Percentiles rank a stretch among this genome's conserved stretches.
Evolutionary conservation across 345 rosid species (phyloP).

Genomic region (Anacardium occidentale): DNA sequence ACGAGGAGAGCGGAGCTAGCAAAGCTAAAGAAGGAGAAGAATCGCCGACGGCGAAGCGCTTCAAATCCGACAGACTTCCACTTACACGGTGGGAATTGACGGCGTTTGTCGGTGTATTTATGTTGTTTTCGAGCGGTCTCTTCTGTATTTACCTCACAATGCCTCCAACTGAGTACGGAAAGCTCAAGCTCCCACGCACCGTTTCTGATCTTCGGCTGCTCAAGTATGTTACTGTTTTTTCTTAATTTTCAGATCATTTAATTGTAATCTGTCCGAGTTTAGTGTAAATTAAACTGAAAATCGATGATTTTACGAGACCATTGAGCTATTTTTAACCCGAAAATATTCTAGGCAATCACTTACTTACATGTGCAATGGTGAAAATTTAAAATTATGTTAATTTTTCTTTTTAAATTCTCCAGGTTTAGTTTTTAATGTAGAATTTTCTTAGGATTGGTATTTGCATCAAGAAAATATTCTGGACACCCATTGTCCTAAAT

Average conservation of each 20-base stretch:
- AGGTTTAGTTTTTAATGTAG: no score
- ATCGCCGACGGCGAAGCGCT: conserved; percentile 63
- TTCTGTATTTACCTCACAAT: conserved; percentile 72
- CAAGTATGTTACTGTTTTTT: conserved; percentile 40
- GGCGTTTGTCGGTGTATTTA: conserved; percentile 62
- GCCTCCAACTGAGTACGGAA: conserved; percentile 82
- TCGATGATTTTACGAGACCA: no score
- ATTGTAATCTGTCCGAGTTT: neutral
- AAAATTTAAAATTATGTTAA: no score
- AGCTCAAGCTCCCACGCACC: conserved; percentile 85
- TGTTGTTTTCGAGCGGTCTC: conserved; percentile 65
- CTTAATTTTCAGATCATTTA: neutral
- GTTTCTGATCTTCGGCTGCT: conserved; percentile 86
- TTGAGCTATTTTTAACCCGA: no score
- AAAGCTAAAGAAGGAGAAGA: conserved; percentile 47
- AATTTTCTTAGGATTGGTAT: no score
- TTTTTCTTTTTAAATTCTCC: no score
- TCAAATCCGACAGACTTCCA: conserved; percentile 72
- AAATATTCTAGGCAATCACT: no score
- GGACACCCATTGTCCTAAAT: no score
- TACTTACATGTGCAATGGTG: no score
- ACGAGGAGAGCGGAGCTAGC: conserved; percentile 49
- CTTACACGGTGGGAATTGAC: conserved; percentile 78
- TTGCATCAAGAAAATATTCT: no score
- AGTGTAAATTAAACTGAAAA: neutral